Evolutionary conservation across 495 filamentous ascomycete genomes (phyloP).

Genomic region (Penicillium parvum): DNA sequence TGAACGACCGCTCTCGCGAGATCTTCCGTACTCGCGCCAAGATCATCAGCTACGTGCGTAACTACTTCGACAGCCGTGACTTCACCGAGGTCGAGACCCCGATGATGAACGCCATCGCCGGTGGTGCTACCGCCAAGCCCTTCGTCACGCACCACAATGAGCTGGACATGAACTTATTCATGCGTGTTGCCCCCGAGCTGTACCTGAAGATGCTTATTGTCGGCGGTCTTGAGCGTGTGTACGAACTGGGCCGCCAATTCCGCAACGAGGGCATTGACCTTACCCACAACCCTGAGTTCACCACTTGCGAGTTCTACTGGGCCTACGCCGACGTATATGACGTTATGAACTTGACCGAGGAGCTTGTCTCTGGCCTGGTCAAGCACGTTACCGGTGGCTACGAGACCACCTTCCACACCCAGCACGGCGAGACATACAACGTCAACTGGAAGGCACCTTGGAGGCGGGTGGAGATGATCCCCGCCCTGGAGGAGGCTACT

Average conservation of each 20-base stretch:
- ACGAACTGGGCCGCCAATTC: conserved; percentile 89
- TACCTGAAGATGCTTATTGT: conserved; percentile 96
- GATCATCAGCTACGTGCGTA: conserved; percentile 79
- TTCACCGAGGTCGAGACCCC: conserved; percentile 97
- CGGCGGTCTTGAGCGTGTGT: conserved; percentile 86
- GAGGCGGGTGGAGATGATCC: conserved; percentile 95
- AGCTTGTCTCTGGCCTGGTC: conserved; percentile 87
- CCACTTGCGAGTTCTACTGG: conserved; percentile 95
- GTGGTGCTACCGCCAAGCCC: conserved; percentile 92
- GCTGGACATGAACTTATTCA: conserved; percentile 84
- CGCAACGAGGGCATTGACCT: conserved; percentile 94
- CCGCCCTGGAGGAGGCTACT: conserved; percentile 79
- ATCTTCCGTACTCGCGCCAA: conserved; percentile 79
- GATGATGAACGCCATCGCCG: conserved; percentile 94
- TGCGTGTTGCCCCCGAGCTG: conserved; percentile 91
- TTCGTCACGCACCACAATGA: conserved; percentile 96
- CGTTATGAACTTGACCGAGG: conserved; percentile 89
- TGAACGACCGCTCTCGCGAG: conserved; percentile 80
- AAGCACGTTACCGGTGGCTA: conserved; percentile 84
- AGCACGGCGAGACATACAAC: conserved; percentile 75
- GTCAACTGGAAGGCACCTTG: conserved; percentile 97
- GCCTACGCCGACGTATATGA: conserved; percentile 93
- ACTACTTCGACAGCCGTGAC: conserved; percentile 77
- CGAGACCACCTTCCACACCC: conserved; percentile 75
- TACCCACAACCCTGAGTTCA: conserved; percentile 99